Evolutionary conservation across 2,329 filamentous ascomycete species (phyloP), one percentile per base, ranked within the genome.

Genomic region (Aspergillus jensenii): DNA sequence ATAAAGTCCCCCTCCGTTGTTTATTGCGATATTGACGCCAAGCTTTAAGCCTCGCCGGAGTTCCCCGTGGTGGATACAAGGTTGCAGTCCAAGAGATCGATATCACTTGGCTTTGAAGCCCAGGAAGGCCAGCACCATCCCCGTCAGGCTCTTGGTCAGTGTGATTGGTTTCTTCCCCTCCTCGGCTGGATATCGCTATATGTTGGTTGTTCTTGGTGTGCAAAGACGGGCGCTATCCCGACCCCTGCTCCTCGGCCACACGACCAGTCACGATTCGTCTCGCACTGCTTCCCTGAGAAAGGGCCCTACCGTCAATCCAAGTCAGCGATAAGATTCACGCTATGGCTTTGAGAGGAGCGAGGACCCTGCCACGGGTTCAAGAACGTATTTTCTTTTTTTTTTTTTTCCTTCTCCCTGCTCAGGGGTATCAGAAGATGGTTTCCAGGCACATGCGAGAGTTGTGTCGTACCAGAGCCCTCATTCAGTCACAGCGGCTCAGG

Each of bases 81-180:
- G 56, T 54, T 54, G n/a, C 50, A 50, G 49, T 58, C 45, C 39
- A 50, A 53, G 44, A 50, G 41, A 49, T 50, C 50, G 39, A 49
- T 50, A 58, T 58, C 49, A 54, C 45, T 45, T 55, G 53, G 45
- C 53, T 41, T 55, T 37, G 21, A 52, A 40, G 35, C 49, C 44
- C 41, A 51, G 17, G n/a, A 45, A 15, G 43, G 19, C 43, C 43
- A 45, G 21, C 6, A 2, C 27, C 48, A 35, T 47, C 14, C 41
- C 39, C 48, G 31, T 35, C 43, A 46, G 37, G 37, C 43, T 58
- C n/a, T 12, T 17, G 19, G 33, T 25, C 37, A 15, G 27, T 40
- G 31, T 50, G 53, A 57, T 52, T 58, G 44, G 55, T 19, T 25
- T 45, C 17, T 35, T 35, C 19, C 25, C 19, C 14, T 35, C 49